A percentile compares a stretch with the other conserved stretches of the same genome.
Evolutionary conservation across 2,329 filamentous ascomycete species (phyloP).

Genomic region (Talaromyces verruculosus): DNA sequence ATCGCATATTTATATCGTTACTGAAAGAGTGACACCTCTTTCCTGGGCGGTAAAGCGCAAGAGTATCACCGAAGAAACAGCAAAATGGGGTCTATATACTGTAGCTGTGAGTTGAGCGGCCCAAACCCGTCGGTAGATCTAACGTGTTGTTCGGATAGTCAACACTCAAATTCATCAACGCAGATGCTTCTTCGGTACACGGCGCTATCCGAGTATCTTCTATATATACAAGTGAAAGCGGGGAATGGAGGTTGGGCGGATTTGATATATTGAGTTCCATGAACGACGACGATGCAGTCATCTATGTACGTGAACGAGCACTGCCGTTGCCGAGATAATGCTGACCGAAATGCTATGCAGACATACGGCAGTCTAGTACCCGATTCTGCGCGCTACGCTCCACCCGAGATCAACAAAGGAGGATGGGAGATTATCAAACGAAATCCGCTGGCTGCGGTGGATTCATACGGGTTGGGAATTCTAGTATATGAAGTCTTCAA

Average conservation of each 20-base stretch:
- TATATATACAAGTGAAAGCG: constrained; percentile 90
- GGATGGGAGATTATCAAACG: constrained; percentile 93
- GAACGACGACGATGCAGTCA: constrained; percentile 91
- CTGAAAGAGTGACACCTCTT: constrained; percentile 81
- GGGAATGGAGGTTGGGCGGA: constrained; percentile 94
- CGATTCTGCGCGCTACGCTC: constrained; percentile 78
- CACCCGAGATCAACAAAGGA: constrained; percentile 78
- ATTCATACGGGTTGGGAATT: constrained; percentile 82
- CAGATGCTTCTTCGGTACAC: constrained; percentile 87
- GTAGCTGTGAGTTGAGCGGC: constrained; percentile 62
- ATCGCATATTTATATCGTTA: constrained; percentile 92
- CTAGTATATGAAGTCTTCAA: constrained; percentile 92
- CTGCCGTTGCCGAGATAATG: constrained; percentile 6
- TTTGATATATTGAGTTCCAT: constrained; percentile 93
- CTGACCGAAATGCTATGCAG: constrained; percentile 44
- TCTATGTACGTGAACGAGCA: constrained; percentile 62
- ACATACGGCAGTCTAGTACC: constrained; percentile 85
- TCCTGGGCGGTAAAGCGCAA: constrained; percentile 88
- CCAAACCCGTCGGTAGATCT: background rate
- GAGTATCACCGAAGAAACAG: constrained; percentile 83
- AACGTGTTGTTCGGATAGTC: constrained; percentile 52
- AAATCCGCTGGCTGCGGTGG: constrained; percentile 75
- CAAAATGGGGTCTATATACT: constrained; percentile 92
- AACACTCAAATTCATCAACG: constrained; percentile 94
- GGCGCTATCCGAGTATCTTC: constrained; percentile 82